Conservation (phyloP, 805 yeast species). For the Yarrowia deformans region DNA sequence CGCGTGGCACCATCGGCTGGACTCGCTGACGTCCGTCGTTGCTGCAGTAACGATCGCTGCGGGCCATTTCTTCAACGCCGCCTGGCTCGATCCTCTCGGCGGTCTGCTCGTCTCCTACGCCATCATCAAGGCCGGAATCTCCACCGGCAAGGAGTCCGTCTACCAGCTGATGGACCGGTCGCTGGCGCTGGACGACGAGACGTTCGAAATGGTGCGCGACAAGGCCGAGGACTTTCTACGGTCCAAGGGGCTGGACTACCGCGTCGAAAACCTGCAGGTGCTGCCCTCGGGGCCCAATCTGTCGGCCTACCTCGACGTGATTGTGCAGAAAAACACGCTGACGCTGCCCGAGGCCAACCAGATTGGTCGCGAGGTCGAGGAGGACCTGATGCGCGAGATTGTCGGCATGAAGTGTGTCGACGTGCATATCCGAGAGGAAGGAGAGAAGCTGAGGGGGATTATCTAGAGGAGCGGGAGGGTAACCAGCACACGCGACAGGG, state of each 20-base stretch:
- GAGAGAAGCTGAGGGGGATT: constrained; percentile 25
- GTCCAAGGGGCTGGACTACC: constrained; percentile 10
- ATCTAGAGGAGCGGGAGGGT: neutral
- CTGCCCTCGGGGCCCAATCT: constrained; percentile 40
- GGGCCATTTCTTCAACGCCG: constrained; percentile 76
- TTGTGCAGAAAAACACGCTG: constrained; percentile 4
- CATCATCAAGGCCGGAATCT: constrained; percentile 83
- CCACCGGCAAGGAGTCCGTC: constrained; percentile 72
- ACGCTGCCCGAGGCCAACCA: constrained; percentile 23
- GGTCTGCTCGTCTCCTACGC: constrained; percentile 84
- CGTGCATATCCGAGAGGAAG: constrained; percentile 34
- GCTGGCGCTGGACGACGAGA: constrained; percentile 38
- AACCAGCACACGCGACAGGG: too few relatives aligned
- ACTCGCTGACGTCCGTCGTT: constrained; percentile 87
- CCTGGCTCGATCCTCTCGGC: constrained; percentile 91
- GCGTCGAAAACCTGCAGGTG: constrained; percentile 33
- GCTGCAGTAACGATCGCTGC: constrained; percentile 88
- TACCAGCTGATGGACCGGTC: constrained; percentile 72
- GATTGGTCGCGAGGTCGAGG: constrained; percentile 28
- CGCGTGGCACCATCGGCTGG: constrained; percentile 99
- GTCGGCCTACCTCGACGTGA: constrained; percentile 20
- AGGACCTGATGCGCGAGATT: constrained; percentile 10
- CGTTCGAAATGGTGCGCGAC: constrained; percentile 37
- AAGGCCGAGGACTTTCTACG: constrained; percentile 24
- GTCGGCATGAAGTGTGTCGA: constrained; percentile 38